A percentile compares a stretch with the other conserved stretches of the same genome.
Conservation (phyloP, 2,329 filamentous ascomycete species). For the Ambrosiella xylebori region DNA sequence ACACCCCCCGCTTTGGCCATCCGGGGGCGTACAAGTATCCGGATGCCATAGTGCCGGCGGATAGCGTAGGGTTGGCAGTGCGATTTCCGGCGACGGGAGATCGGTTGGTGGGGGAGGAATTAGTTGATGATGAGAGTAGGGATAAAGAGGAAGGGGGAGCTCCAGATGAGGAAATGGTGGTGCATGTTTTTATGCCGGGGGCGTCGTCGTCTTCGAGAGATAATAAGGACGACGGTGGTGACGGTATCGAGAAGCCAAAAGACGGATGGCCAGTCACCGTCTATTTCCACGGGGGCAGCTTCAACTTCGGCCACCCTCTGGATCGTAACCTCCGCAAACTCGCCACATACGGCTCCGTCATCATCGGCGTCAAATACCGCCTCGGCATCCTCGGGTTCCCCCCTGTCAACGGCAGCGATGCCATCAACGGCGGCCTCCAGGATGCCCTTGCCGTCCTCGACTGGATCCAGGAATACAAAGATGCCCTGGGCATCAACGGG, state of each 20-base stretch:
- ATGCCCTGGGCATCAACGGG: slow-evolving; percentile 41
- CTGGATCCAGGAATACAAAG: slow-evolving; percentile 45
- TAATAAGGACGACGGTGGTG: too few relatives aligned
- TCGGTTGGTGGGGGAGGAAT: too few relatives aligned
- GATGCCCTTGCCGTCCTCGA: slow-evolving; percentile 42
- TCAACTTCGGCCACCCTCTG: slow-evolving; percentile 35
- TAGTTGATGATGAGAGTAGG: too few relatives aligned
- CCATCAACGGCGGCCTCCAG: slow-evolving; percentile 45
- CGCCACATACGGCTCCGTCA: slow-evolving; percentile 15
- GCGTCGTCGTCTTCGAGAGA: too few relatives aligned
- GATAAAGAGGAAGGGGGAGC: too few relatives aligned
- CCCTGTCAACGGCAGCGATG: slow-evolving; percentile 27
- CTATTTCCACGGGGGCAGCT: slow-evolving; percentile 47
- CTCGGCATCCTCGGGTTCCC: slow-evolving; percentile 51
- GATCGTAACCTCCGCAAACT: slow-evolving; percentile 45
- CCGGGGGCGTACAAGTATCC: too few relatives aligned
- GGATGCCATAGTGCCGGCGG: too few relatives aligned
- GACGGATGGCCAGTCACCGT: slow-evolving; percentile 30
- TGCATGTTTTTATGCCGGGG: too few relatives aligned
- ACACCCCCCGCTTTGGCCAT: background rate
- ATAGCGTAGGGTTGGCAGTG: too few relatives aligned
- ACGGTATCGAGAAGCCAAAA: background rate
- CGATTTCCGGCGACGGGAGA: too few relatives aligned
- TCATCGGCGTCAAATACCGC: slow-evolving; percentile 43
- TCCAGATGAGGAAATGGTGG: too few relatives aligned